phyloP scores from a whole-genome alignment of 352 stramenopile species.

The Pythium rishiriense region DNA sequence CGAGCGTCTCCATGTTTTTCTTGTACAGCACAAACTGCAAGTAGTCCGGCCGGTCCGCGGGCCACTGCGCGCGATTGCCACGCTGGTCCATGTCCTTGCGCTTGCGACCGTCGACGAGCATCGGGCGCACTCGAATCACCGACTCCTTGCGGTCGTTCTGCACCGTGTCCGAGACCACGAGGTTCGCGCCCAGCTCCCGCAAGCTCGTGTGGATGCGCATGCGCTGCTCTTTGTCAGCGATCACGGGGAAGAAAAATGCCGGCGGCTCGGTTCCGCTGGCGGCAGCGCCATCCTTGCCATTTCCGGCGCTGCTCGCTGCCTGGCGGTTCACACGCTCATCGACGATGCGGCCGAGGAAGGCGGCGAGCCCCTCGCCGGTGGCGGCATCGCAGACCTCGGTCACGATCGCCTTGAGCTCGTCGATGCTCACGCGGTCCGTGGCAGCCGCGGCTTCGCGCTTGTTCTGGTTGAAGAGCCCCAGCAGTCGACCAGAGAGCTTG shows the following conservation, averaged over 20 bases:
- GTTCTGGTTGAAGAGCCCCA: conserved; percentile 67
- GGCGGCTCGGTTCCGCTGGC: background rate
- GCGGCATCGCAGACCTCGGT: no score
- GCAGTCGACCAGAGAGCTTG: conserved; percentile 49
- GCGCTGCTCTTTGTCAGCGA: conserved; percentile 85
- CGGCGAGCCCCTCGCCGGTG: no score
- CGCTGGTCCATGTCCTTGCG: conserved; percentile 79
- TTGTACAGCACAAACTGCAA: conserved; percentile 97
- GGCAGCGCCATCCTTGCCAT: background rate
- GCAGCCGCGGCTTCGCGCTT: conserved; percentile 43
- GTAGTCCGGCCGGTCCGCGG: conserved; percentile 83
- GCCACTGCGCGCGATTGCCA: conserved; percentile 44
- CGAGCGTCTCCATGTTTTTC: conserved; percentile 95
- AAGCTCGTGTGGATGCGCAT: conserved; percentile 85
- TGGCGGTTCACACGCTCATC: no score
- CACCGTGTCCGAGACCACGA: conserved; percentile 86
- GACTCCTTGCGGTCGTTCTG: conserved; percentile 60
- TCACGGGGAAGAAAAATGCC: conserved; percentile 78
- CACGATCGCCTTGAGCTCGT: no score
- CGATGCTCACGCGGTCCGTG: conserved; percentile 43
- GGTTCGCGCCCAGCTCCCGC: conserved; percentile 58
- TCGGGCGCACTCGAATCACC: conserved; percentile 77
- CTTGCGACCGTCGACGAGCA: conserved; percentile 85
- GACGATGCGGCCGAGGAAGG: no score
- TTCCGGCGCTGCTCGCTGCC: no score